Percentiles rank a stretch among this genome's conserved stretches.
Evolutionary conservation across 805 yeast species (phyloP).

Genomic region (Yamadazyma scolyti): DNA sequence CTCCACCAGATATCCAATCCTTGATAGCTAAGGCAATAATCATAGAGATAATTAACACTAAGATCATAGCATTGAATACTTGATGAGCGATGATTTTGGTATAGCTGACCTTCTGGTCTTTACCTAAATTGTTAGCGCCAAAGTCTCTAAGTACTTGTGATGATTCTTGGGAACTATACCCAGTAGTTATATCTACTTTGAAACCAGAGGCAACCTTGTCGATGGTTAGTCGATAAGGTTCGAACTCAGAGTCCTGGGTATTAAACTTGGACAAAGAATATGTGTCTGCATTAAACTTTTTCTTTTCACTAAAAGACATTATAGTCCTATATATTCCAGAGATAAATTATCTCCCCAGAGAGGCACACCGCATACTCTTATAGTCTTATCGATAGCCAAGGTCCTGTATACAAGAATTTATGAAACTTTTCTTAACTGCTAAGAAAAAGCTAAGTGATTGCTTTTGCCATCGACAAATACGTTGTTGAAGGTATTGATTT

Average conservation of each 20-base stretch:
- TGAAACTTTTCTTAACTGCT: too few species aligned
- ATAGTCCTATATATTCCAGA: too few species aligned
- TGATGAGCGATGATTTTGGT: slow-evolving; percentile 32
- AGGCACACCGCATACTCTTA: too few species aligned
- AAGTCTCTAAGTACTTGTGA: slow-evolving; percentile 8
- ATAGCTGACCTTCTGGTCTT: slow-evolving; percentile 24
- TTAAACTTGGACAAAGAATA: slow-evolving; percentile 7
- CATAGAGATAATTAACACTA: slow-evolving; percentile 35
- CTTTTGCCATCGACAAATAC: too few species aligned
- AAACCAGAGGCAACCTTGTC: slow-evolving; percentile 34
- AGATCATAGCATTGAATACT: slow-evolving; percentile 37
- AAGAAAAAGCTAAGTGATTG: too few species aligned
- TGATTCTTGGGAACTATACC: slow-evolving; percentile 32
- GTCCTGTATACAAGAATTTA: too few species aligned
- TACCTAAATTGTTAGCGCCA: slow-evolving; percentile 28
- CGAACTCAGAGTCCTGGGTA: slow-evolving; percentile 6
- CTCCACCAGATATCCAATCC: slow-evolving; percentile 42
- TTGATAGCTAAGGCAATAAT: slow-evolving; percentile 33
- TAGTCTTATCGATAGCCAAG: too few species aligned
- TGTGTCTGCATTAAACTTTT: slow-evolving; percentile 10
- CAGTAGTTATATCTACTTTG: slow-evolving; percentile 43
- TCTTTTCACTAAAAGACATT: slow-evolving; percentile 8
- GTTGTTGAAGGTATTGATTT: too few species aligned
- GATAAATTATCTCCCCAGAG: too few species aligned
- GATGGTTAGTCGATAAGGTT: slow-evolving; percentile 30